phyloP scores from a whole-genome alignment of 2,329 filamentous ascomycete species.

The Chalaropsis ovoidea region DNA sequence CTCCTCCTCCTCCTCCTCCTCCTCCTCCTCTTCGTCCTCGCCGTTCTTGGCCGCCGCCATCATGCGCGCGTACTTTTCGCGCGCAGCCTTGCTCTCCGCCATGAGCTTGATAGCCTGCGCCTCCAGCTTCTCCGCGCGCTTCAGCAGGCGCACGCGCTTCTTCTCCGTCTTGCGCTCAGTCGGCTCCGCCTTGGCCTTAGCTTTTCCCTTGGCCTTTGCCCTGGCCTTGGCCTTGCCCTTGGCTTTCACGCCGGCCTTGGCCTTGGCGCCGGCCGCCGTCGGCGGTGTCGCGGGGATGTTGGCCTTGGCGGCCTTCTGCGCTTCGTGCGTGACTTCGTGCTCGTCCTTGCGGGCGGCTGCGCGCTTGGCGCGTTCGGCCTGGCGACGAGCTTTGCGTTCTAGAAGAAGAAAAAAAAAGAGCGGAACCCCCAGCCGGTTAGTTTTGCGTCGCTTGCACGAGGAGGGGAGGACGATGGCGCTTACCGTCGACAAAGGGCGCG shows the following conservation, averaged over 20 bases:
- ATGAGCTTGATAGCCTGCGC: slow-evolving; percentile 36
- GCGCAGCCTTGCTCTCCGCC: slow-evolving; percentile 22
- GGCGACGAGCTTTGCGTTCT: slow-evolving; percentile 25
- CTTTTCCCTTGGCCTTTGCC: slow-evolving; percentile 28
- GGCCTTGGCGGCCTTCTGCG: slow-evolving; percentile 16
- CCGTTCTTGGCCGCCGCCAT: slow-evolving; percentile 26
- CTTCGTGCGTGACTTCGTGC: slow-evolving; percentile 10
- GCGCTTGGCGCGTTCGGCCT: slow-evolving; percentile 24
- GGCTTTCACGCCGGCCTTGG: slow-evolving; percentile 2
- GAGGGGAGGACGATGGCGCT: neutral
- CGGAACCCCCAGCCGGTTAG: neutral
- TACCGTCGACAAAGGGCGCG: slow-evolving; percentile 24
- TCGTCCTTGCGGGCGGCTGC: slow-evolving; percentile 16
- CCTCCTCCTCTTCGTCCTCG: slow-evolving; percentile 19
- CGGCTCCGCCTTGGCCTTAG: slow-evolving; percentile 30
- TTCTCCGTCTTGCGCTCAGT: slow-evolving; percentile 34
- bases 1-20: neutral
- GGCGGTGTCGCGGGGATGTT: slow-evolving; percentile 6
- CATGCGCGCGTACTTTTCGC: slow-evolving; percentile 20
- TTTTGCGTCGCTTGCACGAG: neutral
- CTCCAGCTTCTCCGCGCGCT: slow-evolving; percentile 37
- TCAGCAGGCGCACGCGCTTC: slow-evolving; percentile 33
- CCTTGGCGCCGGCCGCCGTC: neutral
- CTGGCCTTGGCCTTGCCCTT: slow-evolving; percentile 10
- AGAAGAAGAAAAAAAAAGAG: neutral